Evolutionary conservation across 1,284 basidiomycete species (phyloP).

Genomic region (Moesziomyces sp.): DNA sequence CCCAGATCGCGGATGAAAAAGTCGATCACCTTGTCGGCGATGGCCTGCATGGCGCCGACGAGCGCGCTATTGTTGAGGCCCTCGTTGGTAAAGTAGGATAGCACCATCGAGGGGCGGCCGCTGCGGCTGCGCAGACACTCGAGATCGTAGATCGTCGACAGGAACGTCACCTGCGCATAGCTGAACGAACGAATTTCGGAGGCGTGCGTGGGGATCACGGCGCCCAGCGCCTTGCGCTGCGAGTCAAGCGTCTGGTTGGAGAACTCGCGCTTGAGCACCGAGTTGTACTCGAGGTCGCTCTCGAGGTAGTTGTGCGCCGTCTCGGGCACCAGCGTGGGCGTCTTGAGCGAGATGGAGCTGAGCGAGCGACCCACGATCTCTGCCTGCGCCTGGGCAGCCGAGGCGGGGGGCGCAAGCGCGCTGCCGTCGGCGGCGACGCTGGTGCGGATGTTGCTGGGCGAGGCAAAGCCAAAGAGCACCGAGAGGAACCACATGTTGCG

Average conservation of each 20-base stretch:
- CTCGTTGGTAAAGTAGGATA: conserved; percentile 89
- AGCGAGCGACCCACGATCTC: conserved; percentile 74
- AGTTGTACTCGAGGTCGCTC: conserved; percentile 92
- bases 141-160: conserved; percentile 87
- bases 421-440: conserved; percentile 16
- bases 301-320: conserved; percentile 84
- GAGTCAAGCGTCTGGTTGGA: conserved; percentile 53
- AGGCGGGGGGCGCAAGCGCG: conserved; percentile 56
- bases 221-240: conserved; percentile 63
- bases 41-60: conserved; percentile 81
- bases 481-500: conserved; percentile 95
- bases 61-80: conserved; percentile 79
- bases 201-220: conserved; percentile 76
- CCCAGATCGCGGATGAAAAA: conserved; percentile 65
- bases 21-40: conserved; percentile 81
- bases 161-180: conserved; percentile 85
- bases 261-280: conserved; percentile 76
- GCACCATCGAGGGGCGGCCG: conserved; percentile 82
- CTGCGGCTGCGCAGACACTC: conserved; percentile 86
- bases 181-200: conserved; percentile 81
- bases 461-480: conserved; percentile 78
- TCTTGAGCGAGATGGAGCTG: conserved; percentile 84
- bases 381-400: conserved; percentile 77
- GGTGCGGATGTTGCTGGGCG: conserved; percentile 32
- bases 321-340: conserved; percentile 85